Percentiles rank a stretch among this genome's conserved stretches.
Evolutionary conservation across 2,329 filamentous ascomycete genomes (phyloP).

Genomic region (Trichoderma hamatum): DNA sequence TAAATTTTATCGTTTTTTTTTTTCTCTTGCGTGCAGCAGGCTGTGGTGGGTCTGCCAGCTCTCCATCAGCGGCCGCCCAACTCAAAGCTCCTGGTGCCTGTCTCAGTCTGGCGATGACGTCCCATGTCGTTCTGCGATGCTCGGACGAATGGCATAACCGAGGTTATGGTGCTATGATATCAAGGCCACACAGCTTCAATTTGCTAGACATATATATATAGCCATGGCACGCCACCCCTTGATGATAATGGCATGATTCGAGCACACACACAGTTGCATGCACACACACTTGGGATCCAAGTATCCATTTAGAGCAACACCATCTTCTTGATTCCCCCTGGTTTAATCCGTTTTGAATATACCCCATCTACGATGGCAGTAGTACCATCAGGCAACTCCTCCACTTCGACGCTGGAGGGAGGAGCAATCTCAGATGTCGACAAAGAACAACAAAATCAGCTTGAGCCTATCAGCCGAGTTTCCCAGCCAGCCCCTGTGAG

Average conservation of each 20-base stretch:
- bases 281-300: not conserved
- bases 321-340: not conserved
- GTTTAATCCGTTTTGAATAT: not conserved
- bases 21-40: not conserved
- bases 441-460: not conserved
- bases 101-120: not conserved
- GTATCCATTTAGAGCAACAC: not conserved
- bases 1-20: not conserved
- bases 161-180: conserved; percentile 9
- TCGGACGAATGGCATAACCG: conserved; percentile 26
- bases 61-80: not conserved
- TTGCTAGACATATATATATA: conserved; percentile 18
- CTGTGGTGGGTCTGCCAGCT: conserved; percentile 12
- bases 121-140: not conserved
- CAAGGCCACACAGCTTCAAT: not conserved
- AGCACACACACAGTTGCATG: conserved; percentile 8
- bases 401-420: conserved; percentile 8
- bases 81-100: conserved; percentile 6
- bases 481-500: conserved; percentile 3
- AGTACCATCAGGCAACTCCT: conserved; percentile 2
- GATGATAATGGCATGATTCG: conserved; percentile 18
- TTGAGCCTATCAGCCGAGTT: not conserved
- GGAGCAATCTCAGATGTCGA: not conserved
- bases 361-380: not conserved
- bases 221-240: conserved; percentile 13